Percentiles rank a stretch among this genome's conserved stretches.
These are phyloP conservation scores for Chlamydomonas schloesseri DNA, from an alignment of 139 green algal genomes.

Conservation along the genomic window DNA sequence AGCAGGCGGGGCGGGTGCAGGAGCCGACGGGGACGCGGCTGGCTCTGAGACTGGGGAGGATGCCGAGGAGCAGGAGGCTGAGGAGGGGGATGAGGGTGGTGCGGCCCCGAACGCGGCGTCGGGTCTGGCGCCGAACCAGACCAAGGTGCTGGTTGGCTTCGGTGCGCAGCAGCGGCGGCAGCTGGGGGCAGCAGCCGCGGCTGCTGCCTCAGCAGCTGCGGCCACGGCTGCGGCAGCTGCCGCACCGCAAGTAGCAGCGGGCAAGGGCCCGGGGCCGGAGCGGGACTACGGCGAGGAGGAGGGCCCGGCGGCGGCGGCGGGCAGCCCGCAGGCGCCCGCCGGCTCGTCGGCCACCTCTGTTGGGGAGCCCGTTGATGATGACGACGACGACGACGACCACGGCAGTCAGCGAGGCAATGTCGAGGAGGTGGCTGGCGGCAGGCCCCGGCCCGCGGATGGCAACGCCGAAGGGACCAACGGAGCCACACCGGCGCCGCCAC, in stretches of 20 bases:
- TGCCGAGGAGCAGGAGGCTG: neutral
- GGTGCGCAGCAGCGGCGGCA: neutral
- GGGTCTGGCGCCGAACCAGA: constrained; percentile 24
- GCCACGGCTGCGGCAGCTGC: neutral
- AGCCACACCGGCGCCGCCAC: too few species aligned
- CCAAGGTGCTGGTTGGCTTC: constrained; percentile 26
- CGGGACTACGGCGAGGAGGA: too few species aligned
- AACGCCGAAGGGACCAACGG: too few species aligned
- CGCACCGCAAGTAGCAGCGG: neutral
- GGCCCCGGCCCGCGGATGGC: too few species aligned
- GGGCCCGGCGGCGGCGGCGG: too few species aligned
- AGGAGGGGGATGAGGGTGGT: neutral
- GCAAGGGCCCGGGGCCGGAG: neutral
- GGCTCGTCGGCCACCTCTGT: too few species aligned
- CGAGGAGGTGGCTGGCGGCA: too few species aligned
- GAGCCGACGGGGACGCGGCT: neutral
- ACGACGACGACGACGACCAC: too few species aligned
- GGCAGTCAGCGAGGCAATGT: too few species aligned
- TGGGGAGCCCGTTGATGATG: too few species aligned
- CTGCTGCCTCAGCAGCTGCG: neutral
- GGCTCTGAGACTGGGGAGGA: neutral
- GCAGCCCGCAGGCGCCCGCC: too few species aligned
- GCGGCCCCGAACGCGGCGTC: neutral
- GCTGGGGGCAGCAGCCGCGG: neutral
- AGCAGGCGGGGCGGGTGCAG: neutral